Conservation (phyloP, 768 basidiomycete genomes). For the Grammothele lineata region DNA sequence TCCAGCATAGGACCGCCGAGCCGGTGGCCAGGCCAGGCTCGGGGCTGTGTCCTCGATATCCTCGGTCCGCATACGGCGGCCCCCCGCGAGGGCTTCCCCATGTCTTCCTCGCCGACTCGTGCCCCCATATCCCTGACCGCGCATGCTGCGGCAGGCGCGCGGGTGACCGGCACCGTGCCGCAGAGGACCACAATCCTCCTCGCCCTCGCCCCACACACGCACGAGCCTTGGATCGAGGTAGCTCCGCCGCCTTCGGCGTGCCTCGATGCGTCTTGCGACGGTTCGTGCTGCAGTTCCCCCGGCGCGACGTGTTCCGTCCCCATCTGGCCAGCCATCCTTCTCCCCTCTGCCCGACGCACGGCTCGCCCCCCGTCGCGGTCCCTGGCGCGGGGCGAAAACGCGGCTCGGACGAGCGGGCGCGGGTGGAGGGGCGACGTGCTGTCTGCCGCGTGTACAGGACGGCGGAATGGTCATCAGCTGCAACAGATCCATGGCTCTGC, state of each 20-base stretch:
- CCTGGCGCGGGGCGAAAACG: too few species aligned
- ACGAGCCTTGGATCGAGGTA: slow-evolving; percentile 2
- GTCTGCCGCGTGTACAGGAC: slow-evolving; percentile 7
- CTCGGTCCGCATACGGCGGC: slow-evolving; percentile 1
- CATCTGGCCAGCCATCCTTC: too few species aligned
- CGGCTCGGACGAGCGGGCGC: too few species aligned
- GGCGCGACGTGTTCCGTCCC: too few species aligned
- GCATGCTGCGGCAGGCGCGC: background rate
- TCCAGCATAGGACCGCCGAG: slow-evolving; percentile 8
- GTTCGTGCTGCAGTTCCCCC: too few species aligned
- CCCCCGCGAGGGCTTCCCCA: background rate
- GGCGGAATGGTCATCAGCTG: slow-evolving; percentile 6
- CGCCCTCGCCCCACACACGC: slow-evolving; percentile 5
- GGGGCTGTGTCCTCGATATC: background rate
- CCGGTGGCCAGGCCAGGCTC: background rate
- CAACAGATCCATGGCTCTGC: slow-evolving; percentile 18
- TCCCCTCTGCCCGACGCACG: too few species aligned
- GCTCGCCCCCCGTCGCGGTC: too few species aligned
- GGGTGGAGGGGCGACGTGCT: slow-evolving; percentile 4
- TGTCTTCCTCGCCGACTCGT: slow-evolving; percentile 7
- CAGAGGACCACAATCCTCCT: slow-evolving; percentile 6
- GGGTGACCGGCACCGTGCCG: background rate
- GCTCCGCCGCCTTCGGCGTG: too few species aligned
- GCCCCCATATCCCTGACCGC: background rate
- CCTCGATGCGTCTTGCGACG: too few species aligned